These are phyloP conservation scores for Colletotrichum gigasporum DNA, from an alignment of 2,329 filamentous ascomycete genomes.

Conservation along the genomic window DNA sequence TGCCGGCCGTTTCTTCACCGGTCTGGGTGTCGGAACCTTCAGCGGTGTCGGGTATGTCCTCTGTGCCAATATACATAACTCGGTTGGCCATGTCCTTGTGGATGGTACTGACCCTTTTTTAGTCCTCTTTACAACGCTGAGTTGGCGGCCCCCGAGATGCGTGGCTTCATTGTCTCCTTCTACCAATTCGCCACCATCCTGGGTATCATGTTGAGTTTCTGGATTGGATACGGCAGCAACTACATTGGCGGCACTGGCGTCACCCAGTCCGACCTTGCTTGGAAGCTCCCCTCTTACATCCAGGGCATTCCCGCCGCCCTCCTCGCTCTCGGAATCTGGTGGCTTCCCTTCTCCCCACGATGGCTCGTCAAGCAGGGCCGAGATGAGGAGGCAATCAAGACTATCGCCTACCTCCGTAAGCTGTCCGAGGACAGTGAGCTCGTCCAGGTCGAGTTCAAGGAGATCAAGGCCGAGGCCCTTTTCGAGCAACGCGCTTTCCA, in stretches of 20 bases:
- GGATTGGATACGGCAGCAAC: conserved; percentile 55
- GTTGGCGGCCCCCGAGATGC: conserved; percentile 69
- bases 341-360: conserved; percentile 50
- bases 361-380: conserved; percentile 49
- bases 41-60: conserved; percentile 47
- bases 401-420: conserved; percentile 68
- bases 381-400: conserved; percentile 46
- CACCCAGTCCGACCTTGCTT: conserved; percentile 50
- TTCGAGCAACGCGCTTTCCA: conserved; percentile 54
- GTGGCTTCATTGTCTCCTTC: conserved; percentile 71
- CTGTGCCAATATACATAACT: not conserved
- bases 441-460: conserved; percentile 54
- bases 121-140: conserved; percentile 60
- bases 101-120: not conserved
- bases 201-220: conserved; percentile 62
- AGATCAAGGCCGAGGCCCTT: conserved; percentile 55
- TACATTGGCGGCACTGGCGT: conserved; percentile 58
- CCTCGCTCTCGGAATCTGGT: conserved; percentile 45
- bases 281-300: conserved; percentile 56
- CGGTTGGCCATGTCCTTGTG: not conserved
- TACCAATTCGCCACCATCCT: conserved; percentile 71
- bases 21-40: conserved; percentile 58
- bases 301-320: conserved; percentile 51
- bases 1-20: conserved; percentile 59
- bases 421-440: conserved; percentile 69